Evolutionary conservation across 148 eudicot genomes (phyloP), one percentile per base, ranked within the genome.

Genomic region (Rhododendron kiyosumense): DNA sequence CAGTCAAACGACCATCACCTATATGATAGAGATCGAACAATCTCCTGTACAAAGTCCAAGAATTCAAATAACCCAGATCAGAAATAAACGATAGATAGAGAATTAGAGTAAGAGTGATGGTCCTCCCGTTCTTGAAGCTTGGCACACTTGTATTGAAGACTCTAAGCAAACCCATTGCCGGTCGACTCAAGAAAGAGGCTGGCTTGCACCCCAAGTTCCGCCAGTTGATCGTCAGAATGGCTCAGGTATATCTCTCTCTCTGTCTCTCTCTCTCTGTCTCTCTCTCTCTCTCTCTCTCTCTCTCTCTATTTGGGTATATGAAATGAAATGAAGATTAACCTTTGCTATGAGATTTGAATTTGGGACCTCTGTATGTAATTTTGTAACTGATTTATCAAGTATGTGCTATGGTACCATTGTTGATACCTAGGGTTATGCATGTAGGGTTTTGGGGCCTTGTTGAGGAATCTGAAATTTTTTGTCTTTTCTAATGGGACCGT

Each of bases 81-180:
- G 38, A 78, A 85, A 36, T 18, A 15, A 28, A 54, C 76, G 2
- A 45, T 41, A 3, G 34, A 11, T 30, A 28, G 36, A n/a, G 32
- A 59, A 22, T 59, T 20, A 59, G 65, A 3, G 65, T 22, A 59
- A 8, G 28, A 87, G 83, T 38, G 15, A 93, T 94, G 95, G 92
- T 92, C 54, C 85, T 93, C 20, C 95, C 97, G 41, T 12, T 93
- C 0, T 41, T 92, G 51, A 94, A 94, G 88, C 92, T 94, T 20
- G 97, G 95, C 10, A 92, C 94, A 0, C 90, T 94, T 8, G 91
- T 90, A 20, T 79, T 94, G 83, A 90, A 90, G 30, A 93, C 94
- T 32, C 78, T 93, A 4, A 89, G 94, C 46, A 94, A 94, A 81
- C 94, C 97, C 76, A 90, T 94, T 84, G 97, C 94, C 15, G 86